Evolutionary conservation across 2,329 filamentous ascomycete species (phyloP).

Genomic region (Magnaporthiopsis incrustans): DNA sequence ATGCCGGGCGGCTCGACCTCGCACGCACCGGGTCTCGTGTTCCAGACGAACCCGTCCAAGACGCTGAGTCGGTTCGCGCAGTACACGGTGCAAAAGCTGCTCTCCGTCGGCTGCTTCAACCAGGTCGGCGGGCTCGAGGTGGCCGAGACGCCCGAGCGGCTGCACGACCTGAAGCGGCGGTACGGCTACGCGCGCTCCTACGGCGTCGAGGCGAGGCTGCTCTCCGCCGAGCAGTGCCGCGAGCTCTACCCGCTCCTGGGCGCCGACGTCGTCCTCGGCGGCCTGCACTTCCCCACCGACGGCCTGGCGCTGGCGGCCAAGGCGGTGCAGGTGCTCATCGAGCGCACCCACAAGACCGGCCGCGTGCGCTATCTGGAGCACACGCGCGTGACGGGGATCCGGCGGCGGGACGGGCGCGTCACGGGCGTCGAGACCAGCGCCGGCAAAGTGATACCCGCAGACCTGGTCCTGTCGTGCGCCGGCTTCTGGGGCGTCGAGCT

Average conservation of each 20-base stretch:
- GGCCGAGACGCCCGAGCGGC: conserved; percentile 48
- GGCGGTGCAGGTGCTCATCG: conserved; percentile 54
- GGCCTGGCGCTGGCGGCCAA: conserved; percentile 52
- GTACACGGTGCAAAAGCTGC: conserved; percentile 54
- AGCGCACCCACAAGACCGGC: conserved; percentile 47
- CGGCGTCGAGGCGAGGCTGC: conserved; percentile 47
- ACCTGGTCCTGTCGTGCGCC: conserved; percentile 55
- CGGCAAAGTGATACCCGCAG: conserved; percentile 35
- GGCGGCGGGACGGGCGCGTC: conserved; percentile 37
- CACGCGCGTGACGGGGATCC: conserved; percentile 51
- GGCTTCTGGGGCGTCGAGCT: conserved; percentile 61
- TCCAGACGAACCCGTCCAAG: conserved; percentile 52
- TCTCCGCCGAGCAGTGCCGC: conserved; percentile 44
- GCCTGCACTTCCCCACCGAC: conserved; percentile 52
- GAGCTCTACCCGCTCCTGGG: conserved; percentile 47
- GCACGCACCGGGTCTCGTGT: conserved; percentile 56
- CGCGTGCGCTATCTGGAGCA: conserved; percentile 44
- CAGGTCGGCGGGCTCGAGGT: conserved; percentile 56
- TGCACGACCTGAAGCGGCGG: conserved; percentile 55
- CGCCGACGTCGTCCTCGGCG: conserved; percentile 44
- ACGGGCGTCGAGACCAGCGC: conserved; percentile 48
- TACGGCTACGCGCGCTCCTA: conserved; percentile 53
- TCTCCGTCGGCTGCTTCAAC: conserved; percentile 52
- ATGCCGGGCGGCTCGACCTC: conserved; percentile 60
- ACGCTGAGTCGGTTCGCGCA: conserved; percentile 50